phyloP scores from a whole-genome alignment of 805 yeast genomes.

The Starmerella floris region DNA sequence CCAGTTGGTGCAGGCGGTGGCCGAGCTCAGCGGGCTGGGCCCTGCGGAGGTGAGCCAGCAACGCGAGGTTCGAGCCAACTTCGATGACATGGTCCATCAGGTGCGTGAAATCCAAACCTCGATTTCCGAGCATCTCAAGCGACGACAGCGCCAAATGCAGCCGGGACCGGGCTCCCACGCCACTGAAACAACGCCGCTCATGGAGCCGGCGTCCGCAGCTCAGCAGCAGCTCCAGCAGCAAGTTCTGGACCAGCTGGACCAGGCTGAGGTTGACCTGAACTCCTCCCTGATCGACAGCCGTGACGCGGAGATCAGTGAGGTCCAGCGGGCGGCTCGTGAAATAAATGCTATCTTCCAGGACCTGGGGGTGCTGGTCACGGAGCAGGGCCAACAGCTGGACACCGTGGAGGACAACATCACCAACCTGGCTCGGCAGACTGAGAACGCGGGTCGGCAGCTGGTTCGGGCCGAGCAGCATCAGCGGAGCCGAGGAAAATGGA shows the following conservation, averaged over 20 bases:
- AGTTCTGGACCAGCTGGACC: slow-evolving; percentile 32
- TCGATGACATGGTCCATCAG: slow-evolving; percentile 9
- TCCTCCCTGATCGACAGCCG: slow-evolving; percentile 45
- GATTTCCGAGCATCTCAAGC: slow-evolving; percentile 8
- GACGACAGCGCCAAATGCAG: slow-evolving; percentile 1
- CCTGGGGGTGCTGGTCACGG: slow-evolving; percentile 59
- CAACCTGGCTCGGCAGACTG: slow-evolving; percentile 48
- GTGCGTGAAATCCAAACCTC: slow-evolving; percentile 11
- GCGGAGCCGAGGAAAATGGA: slow-evolving; percentile 55
- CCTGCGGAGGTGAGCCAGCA: slow-evolving; percentile 6
- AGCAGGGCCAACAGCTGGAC: slow-evolving; percentile 77
- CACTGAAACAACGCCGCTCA: slow-evolving; percentile 2
- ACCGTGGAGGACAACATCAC: slow-evolving; percentile 69
- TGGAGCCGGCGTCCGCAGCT: neutral
- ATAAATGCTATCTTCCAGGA: slow-evolving; percentile 78
- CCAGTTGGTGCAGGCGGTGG: slow-evolving; percentile 1
- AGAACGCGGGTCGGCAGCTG: slow-evolving; percentile 58
- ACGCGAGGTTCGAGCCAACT: slow-evolving; percentile 8
- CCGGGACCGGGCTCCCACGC: neutral
- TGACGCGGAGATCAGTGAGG: slow-evolving; percentile 54
- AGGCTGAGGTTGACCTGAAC: slow-evolving; percentile 24
- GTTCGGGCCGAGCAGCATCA: slow-evolving; percentile 65
- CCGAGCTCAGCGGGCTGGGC: slow-evolving; percentile 1
- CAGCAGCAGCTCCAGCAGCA: slow-evolving; percentile 21
- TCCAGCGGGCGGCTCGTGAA: slow-evolving; percentile 68